Conservation (phyloP, 202 grass and related monocot genomes). For the Bolboschoenoplectus hybrid region DNA sequence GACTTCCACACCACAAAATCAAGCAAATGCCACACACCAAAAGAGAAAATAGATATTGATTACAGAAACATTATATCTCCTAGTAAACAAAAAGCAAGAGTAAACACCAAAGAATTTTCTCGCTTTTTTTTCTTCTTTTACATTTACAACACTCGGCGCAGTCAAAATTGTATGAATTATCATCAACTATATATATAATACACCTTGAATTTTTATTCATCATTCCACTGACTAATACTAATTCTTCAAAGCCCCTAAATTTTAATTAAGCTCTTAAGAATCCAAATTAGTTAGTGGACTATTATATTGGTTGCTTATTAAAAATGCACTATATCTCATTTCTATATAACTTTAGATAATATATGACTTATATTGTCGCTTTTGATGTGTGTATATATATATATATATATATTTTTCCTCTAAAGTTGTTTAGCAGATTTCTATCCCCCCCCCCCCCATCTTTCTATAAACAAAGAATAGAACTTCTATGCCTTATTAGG, state of each 20-base stretch:
- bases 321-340: not conserved
- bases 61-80: not conserved
- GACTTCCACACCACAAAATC: not conserved
- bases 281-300: slow-evolving; percentile 31
- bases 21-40: not conserved
- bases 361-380: slow-evolving; percentile 2
- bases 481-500: slow-evolving; percentile 33
- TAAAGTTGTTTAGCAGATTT: not conserved
- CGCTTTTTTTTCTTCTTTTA: not conserved
- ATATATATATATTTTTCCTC: not conserved
- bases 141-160: not conserved
- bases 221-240: slow-evolving; percentile 36
- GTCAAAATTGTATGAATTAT: slow-evolving; percentile 28
- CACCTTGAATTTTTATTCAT: slow-evolving; percentile 2
- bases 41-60: not conserved
- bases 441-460: not conserved
- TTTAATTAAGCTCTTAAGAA: slow-evolving; percentile 31
- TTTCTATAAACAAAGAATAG: slow-evolving; percentile 17
- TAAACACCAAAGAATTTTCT: not conserved
- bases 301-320: slow-evolving; percentile 6
- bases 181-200: not conserved
- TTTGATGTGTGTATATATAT: slow-evolving; percentile 1
- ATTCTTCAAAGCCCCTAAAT: slow-evolving; percentile 11
- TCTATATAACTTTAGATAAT: not conserved
- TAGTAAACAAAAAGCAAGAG: not conserved